Evolutionary conservation across 257 asterid genomes (phyloP).

Genomic region (Nicotiana attenuata): DNA sequence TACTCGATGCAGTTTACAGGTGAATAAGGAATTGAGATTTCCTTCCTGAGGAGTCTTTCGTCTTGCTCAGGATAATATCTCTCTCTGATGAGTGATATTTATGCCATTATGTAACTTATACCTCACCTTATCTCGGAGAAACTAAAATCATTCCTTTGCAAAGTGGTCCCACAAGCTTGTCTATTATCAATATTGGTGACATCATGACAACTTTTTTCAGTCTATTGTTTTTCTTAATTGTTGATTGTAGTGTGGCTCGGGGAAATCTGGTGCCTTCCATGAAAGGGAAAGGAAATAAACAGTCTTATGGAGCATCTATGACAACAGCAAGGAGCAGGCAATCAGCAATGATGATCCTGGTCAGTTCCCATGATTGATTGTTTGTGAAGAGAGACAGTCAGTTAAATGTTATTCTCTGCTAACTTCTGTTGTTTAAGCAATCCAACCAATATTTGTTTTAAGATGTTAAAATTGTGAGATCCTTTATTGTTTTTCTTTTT

Average conservation of each 20-base stretch:
- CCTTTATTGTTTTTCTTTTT: not conserved
- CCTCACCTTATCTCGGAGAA: not conserved
- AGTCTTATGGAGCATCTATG: constrained; percentile 26
- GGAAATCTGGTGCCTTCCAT: constrained; percentile 27
- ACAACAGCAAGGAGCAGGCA: constrained; percentile 39
- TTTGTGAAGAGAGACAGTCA: not conserved
- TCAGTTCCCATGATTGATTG: constrained; percentile 28
- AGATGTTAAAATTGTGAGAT: not conserved
- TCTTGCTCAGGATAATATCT: not conserved
- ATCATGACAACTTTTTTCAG: not conserved
- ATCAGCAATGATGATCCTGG: constrained; percentile 57
- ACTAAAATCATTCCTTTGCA: not conserved
- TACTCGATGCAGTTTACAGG: not conserved
- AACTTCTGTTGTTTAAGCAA: not conserved
- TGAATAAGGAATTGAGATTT: not conserved
- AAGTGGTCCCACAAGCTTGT: not conserved
- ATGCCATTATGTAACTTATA: not conserved
- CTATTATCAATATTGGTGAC: not conserved
- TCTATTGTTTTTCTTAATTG: constrained; percentile 4
- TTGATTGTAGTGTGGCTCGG: constrained; percentile 51
- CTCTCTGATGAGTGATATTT: not conserved
- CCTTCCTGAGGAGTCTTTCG: not conserved
- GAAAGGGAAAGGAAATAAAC: constrained; percentile 35
- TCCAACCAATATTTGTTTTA: not conserved
- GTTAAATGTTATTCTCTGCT: not conserved